Base-by-base conservation (phyloP, 2,329 filamentous ascomycete genomes). In the Colletotrichum tanaceti region DNA sequence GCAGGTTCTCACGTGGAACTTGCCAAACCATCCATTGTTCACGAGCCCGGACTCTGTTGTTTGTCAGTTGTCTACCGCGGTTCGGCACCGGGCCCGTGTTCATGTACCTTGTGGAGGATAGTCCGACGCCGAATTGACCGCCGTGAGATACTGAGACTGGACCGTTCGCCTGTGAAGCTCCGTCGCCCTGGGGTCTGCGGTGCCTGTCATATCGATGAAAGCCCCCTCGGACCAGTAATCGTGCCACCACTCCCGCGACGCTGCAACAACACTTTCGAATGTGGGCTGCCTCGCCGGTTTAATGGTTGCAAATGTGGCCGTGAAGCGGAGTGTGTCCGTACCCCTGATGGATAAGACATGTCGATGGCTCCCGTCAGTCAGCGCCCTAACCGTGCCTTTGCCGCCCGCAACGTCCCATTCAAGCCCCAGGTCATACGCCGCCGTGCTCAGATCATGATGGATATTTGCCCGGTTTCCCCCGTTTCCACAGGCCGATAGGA, bases 11-110 rank as follows among this genome's bases (percentile, higher is more conserved):
- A 79, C 77, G 68, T 86, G 85, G 70, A 87, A 86, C 63, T 87
- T 87, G 16, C 85, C 85, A 67, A 86, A 86, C 85, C 85, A 87
- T 22, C 84, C 82, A 73, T 87, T 85, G 71, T 86, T 87, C 13
- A 84, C 82, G 7, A 87, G 77, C 7, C 84, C 84, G 50, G 73
- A 75, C 49, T 76, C 75, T 61, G 24, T n/a, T 14, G 11, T 20
- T 39, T 22, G 35, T 52, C 11, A 58, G 58, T 3, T 35, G 55
- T 69, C n/a, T 28, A 20, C 7, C 4, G 38, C 14, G 18, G 22
- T n/a, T 20, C 16, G 4, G 24, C 28, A 32, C 24, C 11, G 9
- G 4, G 24, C 10, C 28, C 18, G 18, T 13, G 28, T 74, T 68
- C 73, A 53, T 43, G 58, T 57, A 77, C 77, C 83, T 74, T 87